Conservation (phyloP, 2,329 filamentous ascomycete genomes). For the Pseudogymnoascus sp. region DNA sequence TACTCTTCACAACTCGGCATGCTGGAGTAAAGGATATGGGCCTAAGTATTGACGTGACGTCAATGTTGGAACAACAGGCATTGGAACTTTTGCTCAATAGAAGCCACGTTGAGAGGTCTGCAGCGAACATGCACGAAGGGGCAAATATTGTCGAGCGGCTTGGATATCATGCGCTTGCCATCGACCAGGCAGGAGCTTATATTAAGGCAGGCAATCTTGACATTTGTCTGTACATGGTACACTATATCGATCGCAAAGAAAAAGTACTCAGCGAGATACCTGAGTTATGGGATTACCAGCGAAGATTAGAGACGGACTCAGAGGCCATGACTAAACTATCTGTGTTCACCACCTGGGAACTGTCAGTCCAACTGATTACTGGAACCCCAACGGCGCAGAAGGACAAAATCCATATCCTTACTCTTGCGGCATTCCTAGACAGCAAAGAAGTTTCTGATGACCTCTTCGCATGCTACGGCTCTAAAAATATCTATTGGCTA, state of each 20-base stretch:
- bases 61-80: conserved; percentile 10
- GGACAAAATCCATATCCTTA: conserved; percentile 16
- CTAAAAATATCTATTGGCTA: conserved; percentile 9
- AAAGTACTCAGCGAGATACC: conserved; percentile 17
- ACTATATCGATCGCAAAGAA: conserved; percentile 13
- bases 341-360: conserved; percentile 23
- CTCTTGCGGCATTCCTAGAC: conserved; percentile 18
- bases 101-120: background rate
- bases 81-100: conserved; percentile 9
- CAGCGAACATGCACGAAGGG: conserved; percentile 9
- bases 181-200: conserved; percentile 25
- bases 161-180: conserved; percentile 21
- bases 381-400: background rate
- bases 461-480: conserved; percentile 14
- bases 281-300: conserved; percentile 14
- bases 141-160: conserved; percentile 14
- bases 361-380: conserved; percentile 20
- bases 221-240: conserved; percentile 16
- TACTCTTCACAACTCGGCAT: conserved; percentile 15
- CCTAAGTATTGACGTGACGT: conserved; percentile 29
- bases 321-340: conserved; percentile 16
- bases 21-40: conserved; percentile 9
- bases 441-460: conserved; percentile 19
- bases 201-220: conserved; percentile 15
- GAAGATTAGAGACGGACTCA: conserved; percentile 19